These are phyloP conservation scores for Aspergillus persii DNA, from an alignment of 2,329 filamentous ascomycete species.

Conservation along the genomic window DNA sequence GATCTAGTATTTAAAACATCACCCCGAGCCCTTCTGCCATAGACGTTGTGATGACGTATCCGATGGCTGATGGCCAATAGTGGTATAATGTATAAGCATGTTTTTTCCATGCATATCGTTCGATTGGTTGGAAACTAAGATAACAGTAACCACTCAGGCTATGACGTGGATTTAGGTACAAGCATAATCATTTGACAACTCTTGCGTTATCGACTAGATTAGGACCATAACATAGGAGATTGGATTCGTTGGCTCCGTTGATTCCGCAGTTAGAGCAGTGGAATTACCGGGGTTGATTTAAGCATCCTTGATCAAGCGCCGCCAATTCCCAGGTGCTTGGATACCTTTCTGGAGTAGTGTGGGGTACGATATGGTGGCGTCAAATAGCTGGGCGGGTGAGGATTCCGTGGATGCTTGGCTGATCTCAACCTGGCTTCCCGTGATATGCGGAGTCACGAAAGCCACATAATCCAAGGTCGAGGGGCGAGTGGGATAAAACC, in stretches of 20 bases:
- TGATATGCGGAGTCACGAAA: background rate
- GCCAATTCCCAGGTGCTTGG: background rate
- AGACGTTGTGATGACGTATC: too few species aligned
- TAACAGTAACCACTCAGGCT: too few species aligned
- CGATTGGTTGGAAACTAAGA: too few species aligned
- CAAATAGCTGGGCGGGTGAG: background rate
- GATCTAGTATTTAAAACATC: too few species aligned
- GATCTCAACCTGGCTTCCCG: conserved; percentile 3
- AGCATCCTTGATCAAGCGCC: background rate
- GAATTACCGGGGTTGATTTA: background rate
- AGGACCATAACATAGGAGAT: background rate
- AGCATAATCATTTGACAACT: too few species aligned
- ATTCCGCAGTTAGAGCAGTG: background rate
- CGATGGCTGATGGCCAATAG: too few species aligned
- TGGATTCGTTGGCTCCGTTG: too few species aligned
- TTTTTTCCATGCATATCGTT: too few species aligned
- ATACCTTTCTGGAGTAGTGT: background rate
- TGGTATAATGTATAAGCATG: too few species aligned
- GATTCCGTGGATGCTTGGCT: background rate
- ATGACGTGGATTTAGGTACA: too few species aligned
- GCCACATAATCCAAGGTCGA: background rate
- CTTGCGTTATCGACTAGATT: background rate
- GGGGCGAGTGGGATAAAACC: background rate
- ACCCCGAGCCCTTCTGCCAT: too few species aligned
- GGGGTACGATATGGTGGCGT: conserved; percentile 8